phyloP scores from a whole-genome alignment of 2,329 filamentous ascomycete genomes.

The Grosmannia clavigera region DNA sequence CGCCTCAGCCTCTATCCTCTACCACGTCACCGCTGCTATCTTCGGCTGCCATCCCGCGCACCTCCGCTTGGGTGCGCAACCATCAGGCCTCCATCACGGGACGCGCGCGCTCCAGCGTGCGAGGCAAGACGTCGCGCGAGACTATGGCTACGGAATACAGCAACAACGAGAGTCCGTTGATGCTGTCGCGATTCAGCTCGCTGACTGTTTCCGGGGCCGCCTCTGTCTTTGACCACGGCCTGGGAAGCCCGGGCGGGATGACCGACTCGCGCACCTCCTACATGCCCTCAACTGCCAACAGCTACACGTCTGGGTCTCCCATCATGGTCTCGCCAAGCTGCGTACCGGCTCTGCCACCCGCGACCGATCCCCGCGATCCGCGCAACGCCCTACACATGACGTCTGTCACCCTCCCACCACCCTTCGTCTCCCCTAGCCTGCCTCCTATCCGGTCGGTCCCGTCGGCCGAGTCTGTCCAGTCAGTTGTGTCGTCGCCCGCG shows the following conservation, averaged over 20 bases:
- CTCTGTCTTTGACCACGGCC: conserved; percentile 2
- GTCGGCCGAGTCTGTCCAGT: not conserved
- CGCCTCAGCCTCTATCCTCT: not conserved
- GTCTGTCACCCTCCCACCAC: not conserved
- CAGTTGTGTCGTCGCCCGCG: not conserved
- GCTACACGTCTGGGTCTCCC: conserved; percentile 8
- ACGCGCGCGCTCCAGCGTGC: not conserved
- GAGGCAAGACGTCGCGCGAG: conserved; percentile 6
- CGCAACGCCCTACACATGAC: not conserved
- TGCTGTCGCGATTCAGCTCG: conserved; percentile 12
- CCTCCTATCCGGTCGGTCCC: not conserved
- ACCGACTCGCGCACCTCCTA: conserved; percentile 9
- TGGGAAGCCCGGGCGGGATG: conserved; percentile 5
- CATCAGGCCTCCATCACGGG: conserved; percentile 1
- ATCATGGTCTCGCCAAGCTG: not conserved
- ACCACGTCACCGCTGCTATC: not conserved
- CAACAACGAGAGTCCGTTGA: conserved; percentile 1
- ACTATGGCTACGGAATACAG: conserved; percentile 9
- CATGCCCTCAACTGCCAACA: conserved; percentile 8
- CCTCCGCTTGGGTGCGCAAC: conserved; percentile 11
- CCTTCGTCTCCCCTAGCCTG: not conserved
- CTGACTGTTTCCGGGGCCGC: conserved; percentile 8
- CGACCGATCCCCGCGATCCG: not conserved
- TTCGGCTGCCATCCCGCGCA: conserved; percentile 7
- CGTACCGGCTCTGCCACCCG: not conserved